Percentiles rank a stretch among this genome's conserved stretches.
Evolutionary conservation across 2,329 filamentous ascomycete genomes (phyloP).

Genomic region (Erysiphe neolycopersici): DNA sequence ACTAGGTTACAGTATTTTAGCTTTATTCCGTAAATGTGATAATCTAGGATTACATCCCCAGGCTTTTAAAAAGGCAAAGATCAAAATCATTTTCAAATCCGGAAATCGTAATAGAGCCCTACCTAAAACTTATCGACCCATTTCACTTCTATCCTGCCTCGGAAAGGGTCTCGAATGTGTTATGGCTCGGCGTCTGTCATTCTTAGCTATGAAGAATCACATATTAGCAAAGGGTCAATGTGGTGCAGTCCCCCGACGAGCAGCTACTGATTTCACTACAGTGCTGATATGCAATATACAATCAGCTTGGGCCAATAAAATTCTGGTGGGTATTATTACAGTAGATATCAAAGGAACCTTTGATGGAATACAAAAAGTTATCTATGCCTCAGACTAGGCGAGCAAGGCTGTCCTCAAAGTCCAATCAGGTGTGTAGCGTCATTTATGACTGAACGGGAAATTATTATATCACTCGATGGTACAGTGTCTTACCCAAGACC

Average conservation of each 20-base stretch:
- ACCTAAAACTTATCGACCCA: neutral
- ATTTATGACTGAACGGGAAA: too few relatives aligned
- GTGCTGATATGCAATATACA: neutral
- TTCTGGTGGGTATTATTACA: slow-evolving; percentile 1
- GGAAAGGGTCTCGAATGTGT: neutral
- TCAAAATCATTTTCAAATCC: neutral
- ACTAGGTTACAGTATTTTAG: neutral
- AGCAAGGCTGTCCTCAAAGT: neutral
- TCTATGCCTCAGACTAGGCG: neutral
- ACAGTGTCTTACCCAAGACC: too few relatives aligned
- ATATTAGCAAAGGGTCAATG: neutral
- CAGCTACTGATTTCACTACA: neutral
- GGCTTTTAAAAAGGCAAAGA: neutral
- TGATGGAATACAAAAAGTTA: neutral
- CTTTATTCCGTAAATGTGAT: neutral
- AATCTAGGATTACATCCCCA: neutral
- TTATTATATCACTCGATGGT: too few relatives aligned
- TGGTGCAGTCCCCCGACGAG: neutral
- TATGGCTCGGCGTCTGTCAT: neutral
- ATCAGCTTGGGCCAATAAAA: slow-evolving; percentile 1
- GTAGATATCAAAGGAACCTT: neutral
- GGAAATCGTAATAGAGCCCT: neutral
- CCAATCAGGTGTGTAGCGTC: too few relatives aligned
- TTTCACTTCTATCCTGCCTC: neutral
- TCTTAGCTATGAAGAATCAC: neutral